Evolutionary conservation across 2,329 filamentous ascomycete species (phyloP).

Genomic region (Venturiaceae sp.): DNA sequence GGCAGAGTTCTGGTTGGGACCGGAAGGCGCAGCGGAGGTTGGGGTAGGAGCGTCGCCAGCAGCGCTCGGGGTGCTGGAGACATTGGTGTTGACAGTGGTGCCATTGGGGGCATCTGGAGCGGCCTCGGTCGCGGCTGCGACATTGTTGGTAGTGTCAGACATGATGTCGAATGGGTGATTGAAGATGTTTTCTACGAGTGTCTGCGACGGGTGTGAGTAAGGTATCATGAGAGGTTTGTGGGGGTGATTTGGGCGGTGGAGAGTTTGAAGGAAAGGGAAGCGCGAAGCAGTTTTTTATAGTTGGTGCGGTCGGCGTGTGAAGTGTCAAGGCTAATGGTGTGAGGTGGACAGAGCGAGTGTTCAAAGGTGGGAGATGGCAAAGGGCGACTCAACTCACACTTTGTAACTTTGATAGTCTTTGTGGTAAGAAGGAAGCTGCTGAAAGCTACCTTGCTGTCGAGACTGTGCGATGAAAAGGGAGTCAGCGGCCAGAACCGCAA

Average conservation of each 20-base stretch:
- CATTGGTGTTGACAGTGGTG: slow-evolving; percentile 62
- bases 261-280: background rate
- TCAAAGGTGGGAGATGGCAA: background rate
- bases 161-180: slow-evolving; percentile 14
- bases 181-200: background rate
- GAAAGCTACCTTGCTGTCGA: background rate
- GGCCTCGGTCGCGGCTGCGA: background rate
- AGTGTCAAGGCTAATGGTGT: background rate
- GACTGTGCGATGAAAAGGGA: background rate
- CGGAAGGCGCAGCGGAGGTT: slow-evolving; percentile 57
- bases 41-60: slow-evolving; percentile 61
- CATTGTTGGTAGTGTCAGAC: slow-evolving; percentile 20
- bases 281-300: background rate
- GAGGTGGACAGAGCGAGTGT: background rate
- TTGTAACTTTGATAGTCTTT: background rate
- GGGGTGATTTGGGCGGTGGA: background rate
- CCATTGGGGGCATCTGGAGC: slow-evolving; percentile 55
- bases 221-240: background rate
- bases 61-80: slow-evolving; percentile 49
- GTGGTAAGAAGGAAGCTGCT: background rate
- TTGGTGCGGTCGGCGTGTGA: background rate
- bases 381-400: background rate
- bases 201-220: background rate
- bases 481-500: background rate
- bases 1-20: slow-evolving; percentile 82